phyloP scores from a whole-genome alignment of 768 basidiomycete species.

The Daedaleopsis sinensis region DNA sequence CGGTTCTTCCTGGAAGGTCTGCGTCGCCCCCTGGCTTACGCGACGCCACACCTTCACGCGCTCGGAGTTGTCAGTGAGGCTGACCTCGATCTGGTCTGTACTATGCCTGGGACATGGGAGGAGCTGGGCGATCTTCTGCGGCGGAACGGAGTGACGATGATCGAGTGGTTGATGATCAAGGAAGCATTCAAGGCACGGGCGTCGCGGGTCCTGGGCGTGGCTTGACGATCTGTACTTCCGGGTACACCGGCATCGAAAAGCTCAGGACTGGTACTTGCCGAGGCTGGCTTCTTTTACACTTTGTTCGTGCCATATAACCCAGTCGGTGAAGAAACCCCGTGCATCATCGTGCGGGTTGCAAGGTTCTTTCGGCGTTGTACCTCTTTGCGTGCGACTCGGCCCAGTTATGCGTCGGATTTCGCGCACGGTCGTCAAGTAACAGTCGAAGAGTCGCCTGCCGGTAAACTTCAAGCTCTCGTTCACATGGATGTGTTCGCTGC shows the following conservation, averaged over 20 bases:
- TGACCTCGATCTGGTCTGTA: constrained; percentile 14
- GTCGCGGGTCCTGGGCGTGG: not conserved
- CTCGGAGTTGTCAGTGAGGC: constrained; percentile 14
- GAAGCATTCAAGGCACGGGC: constrained; percentile 14
- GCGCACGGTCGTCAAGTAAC: no score
- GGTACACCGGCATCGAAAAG: no score
- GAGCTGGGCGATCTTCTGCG: constrained; percentile 13
- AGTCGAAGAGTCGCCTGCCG: no score
- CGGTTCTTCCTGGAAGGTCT: constrained; percentile 8
- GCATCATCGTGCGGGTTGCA: no score
- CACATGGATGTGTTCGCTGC: not conserved
- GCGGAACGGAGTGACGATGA: constrained; percentile 9
- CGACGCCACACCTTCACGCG: constrained; percentile 10
- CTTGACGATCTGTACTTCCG: not conserved
- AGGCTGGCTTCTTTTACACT: no score
- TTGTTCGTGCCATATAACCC: no score
- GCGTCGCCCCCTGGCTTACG: constrained; percentile 10
- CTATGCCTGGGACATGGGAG: constrained; percentile 17
- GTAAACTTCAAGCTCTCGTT: no score
- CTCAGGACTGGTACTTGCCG: no score
- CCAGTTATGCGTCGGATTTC: no score
- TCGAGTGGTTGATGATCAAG: constrained; percentile 22
- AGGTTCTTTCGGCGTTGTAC: no score
- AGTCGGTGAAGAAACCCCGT: no score
- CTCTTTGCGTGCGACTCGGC: no score